Base-by-base conservation (phyloP, 2,329 filamentous ascomycete species). In the Spiromastix sp. region DNA sequence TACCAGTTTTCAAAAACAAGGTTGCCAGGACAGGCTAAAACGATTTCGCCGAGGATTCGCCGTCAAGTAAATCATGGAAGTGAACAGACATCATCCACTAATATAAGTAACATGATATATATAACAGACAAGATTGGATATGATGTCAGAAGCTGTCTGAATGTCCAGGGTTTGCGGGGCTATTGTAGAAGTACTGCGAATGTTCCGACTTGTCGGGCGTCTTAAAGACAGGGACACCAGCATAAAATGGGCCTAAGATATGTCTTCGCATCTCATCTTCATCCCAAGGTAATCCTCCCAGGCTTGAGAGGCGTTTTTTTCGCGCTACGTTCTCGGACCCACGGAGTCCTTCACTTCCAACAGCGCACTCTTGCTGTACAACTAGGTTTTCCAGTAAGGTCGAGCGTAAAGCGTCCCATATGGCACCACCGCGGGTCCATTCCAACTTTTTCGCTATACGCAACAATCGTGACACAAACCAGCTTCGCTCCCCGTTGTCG, bases 401-500 rank as follows among this genome's bases (percentile, higher is more conserved):
- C 15, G 39, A 39, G 5, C 50, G 49, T 11, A 55, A 35, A 16
- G 43, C 38, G 36, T 54, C 49, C 52, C 52, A 55, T 20, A 49
- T 42, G 3, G 43, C 43, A 5, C 50, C 49, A 13, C 46, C 37
- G 24, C 40, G 47, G 38, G 48, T 52, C 48, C 50, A 52, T 38
- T 54, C 50, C n/a, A 54, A 41, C 11, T 46, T 44, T 35, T 55
- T 55, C 18, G 48, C 48, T 11, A 54, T 44, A 17, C 52, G 48
- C 21, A 55, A 34, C 50, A 55, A 51, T 25, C 51, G 48, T 4
- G 52, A 54, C 11, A 54, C 52, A 12, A 51, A 38, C 52, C 52
- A 55, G 39, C 48, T 54, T 37, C 52, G 36, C 32, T 51, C 50
- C 8, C 51, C 48, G 13, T 44, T 38, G 26, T 52, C 46, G n/a